Base-by-base conservation (phyloP, 2,329 filamentous ascomycete genomes). In the Sarocladiaceae sp. region DNA sequence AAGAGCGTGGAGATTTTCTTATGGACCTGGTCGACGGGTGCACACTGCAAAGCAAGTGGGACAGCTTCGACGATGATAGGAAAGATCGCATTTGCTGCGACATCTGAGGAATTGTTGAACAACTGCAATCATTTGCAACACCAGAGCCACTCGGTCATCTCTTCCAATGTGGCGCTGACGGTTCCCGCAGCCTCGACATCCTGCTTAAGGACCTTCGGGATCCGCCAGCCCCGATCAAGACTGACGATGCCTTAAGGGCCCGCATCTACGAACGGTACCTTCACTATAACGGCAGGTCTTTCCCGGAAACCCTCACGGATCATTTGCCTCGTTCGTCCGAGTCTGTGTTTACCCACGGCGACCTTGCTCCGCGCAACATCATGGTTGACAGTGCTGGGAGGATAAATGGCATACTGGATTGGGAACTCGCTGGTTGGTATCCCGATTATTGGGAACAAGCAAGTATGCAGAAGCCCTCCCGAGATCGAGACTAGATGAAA, bases 271-370 rank as follows among this genome's bases (percentile, higher is more conserved):
- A 29, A 13, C 26, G 26, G 13, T 29, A 29, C 13, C 26, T 29
- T 29, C 26, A 29, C 26, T 29, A 9, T 13, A 29, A 29, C 26
- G 26, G 26, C 26, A 13, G 26, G 26, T 29, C 26, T 9, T 29
- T 29, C 26, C 26, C 26, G 13, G 9, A 29, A 13, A 7, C 7
- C 13, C 26, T 29, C 13, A 7, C 26, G 26, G 26, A 29, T 29
- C 26, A 29, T 29, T 29, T 29, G 13, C 26, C 26, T 29, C 26
- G 13, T 13, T 29, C 26, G 9, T 29, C 26, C 33, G 35, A 18
- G 19, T 47, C 37, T 9, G 46, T 51, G 45, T 53, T 53, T 39
- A 48, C 50, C 10, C 50, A 53, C 42, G 50, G 46, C 24, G 50
- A 53, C 33, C 47, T 53, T 20, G 16, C 21, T 12, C 51, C 49